Conservation (phyloP, 78 protist genomes). For the Carpediemonas membranifera region DNA sequence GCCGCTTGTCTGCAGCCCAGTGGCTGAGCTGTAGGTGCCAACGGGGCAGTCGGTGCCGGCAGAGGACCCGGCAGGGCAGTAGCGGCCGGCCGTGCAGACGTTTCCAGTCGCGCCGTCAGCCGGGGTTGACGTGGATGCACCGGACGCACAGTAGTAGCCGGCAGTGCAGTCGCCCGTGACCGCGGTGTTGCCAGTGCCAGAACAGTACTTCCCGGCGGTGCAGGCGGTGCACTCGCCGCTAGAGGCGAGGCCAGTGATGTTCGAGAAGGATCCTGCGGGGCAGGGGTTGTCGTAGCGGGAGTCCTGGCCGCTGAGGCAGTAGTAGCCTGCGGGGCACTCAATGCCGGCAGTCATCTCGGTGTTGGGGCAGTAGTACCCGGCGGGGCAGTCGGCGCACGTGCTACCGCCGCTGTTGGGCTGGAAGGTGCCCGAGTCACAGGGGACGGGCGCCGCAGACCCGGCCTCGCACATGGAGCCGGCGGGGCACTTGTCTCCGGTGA, state of each 20-base stretch:
- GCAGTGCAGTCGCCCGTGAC: not conserved
- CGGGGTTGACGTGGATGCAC: not conserved
- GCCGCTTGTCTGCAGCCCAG: too few relatives aligned
- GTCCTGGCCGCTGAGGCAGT: not conserved
- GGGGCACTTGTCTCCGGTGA: too few relatives aligned
- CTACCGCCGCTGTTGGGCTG: not conserved
- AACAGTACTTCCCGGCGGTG: slow-evolving; percentile 25
- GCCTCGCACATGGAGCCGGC: too few relatives aligned
- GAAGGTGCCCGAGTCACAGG: slow-evolving; percentile 28
- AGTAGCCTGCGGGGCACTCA: not conserved
- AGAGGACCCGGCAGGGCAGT: too few relatives aligned
- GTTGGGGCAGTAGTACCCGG: too few relatives aligned
- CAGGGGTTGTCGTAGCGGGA: not conserved
- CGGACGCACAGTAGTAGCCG: not conserved
- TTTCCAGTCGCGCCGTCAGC: not conserved
- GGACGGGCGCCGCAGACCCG: too few relatives aligned
- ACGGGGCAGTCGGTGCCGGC: slow-evolving; percentile 1
- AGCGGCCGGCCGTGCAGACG: too few relatives aligned
- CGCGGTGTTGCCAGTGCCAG: not conserved
- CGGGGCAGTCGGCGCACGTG: too few relatives aligned
- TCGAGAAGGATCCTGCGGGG: slow-evolving; percentile 26
- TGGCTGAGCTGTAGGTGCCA: slow-evolving; percentile 24
- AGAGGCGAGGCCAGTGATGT: slow-evolving; percentile 6
- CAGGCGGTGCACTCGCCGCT: slow-evolving; percentile 7
- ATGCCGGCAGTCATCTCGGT: too few relatives aligned